phyloP scores from a whole-genome alignment of 139 green algal species.

The Coelastrella sp. region DNA sequence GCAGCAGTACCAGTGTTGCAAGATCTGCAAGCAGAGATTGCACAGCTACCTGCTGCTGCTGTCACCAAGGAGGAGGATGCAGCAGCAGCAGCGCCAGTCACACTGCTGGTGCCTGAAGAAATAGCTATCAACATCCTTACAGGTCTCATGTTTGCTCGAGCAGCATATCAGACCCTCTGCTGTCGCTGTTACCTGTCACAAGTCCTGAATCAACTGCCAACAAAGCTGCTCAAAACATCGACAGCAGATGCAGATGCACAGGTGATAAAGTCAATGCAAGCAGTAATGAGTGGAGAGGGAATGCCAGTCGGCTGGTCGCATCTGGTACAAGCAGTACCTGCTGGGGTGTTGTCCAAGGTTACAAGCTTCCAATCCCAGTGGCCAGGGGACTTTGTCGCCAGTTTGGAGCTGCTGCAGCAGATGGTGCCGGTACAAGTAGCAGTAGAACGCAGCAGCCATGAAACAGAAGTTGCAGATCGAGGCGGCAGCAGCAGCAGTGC shows the following conservation, averaged over 20 bases:
- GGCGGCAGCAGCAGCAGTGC: not conserved
- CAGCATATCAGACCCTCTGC: conserved; percentile 12
- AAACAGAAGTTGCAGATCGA: not conserved
- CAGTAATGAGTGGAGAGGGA: not conserved
- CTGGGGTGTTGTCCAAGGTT: not conserved
- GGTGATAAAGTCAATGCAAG: not conserved
- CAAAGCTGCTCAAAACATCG: not conserved
- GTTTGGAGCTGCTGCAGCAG: not conserved
- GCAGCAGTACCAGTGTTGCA: conserved; percentile 13
- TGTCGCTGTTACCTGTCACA: conserved; percentile 11
- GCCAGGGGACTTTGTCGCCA: conserved; percentile 10
- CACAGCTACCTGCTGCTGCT: not conserved
- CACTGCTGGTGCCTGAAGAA: not conserved
- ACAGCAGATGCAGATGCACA: not conserved
- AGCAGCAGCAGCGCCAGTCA: not conserved
- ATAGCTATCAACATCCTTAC: conserved; percentile 1
- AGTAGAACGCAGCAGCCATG: not conserved
- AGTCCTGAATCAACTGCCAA: not conserved
- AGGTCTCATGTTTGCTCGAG: conserved; percentile 21
- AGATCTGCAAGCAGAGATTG: not conserved
- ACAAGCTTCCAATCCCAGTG: not conserved
- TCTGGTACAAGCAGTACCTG: not conserved
- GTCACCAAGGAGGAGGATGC: conserved; percentile 1
- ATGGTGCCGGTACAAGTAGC: not conserved
- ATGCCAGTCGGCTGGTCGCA: not conserved